phyloP scores from a whole-genome alignment of 148 eudicot species.

The Rhododendron griersonianum region DNA sequence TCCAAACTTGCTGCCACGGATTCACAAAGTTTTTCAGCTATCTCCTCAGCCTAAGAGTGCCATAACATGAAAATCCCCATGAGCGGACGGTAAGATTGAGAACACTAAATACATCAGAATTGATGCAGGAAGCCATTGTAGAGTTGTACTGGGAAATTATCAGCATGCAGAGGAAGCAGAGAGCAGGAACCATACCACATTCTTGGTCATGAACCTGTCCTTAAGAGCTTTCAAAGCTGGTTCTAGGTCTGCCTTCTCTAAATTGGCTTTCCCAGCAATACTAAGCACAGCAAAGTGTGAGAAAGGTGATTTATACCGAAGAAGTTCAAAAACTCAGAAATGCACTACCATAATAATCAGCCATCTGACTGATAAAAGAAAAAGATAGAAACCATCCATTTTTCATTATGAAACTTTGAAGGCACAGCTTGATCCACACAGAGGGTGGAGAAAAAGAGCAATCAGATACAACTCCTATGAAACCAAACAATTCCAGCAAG shows the following conservation, averaged over 20 bases:
- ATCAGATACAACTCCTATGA: not conserved
- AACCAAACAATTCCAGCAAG: not conserved
- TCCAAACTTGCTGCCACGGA: conserved; percentile 89
- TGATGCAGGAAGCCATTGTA: too few species aligned
- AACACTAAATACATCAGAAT: not conserved
- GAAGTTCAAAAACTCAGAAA: not conserved
- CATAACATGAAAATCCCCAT: conserved; percentile 10
- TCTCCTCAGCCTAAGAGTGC: conserved; percentile 78
- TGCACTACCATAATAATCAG: not conserved
- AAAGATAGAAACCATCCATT: not conserved
- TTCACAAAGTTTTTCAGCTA: conserved; percentile 92
- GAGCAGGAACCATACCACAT: conserved; percentile 72
- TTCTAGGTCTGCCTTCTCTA: conserved; percentile 85
- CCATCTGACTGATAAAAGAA: not conserved
- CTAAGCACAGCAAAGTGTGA: conserved; percentile 37
- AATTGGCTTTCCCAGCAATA: conserved; percentile 91
- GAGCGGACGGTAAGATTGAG: conserved; percentile 2
- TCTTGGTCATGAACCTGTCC: conserved; percentile 98
- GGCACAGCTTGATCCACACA: not conserved
- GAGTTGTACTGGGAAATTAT: too few species aligned
- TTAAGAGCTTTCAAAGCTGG: conserved; percentile 91
- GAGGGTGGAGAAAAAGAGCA: not conserved
- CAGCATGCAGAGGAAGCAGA: not conserved
- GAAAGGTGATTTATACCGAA: not conserved
- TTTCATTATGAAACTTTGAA: not conserved